Evolutionary conservation across 441 rosid species (phyloP), one percentile per base, ranked within the genome.

Genomic region (Populus hybrid): DNA sequence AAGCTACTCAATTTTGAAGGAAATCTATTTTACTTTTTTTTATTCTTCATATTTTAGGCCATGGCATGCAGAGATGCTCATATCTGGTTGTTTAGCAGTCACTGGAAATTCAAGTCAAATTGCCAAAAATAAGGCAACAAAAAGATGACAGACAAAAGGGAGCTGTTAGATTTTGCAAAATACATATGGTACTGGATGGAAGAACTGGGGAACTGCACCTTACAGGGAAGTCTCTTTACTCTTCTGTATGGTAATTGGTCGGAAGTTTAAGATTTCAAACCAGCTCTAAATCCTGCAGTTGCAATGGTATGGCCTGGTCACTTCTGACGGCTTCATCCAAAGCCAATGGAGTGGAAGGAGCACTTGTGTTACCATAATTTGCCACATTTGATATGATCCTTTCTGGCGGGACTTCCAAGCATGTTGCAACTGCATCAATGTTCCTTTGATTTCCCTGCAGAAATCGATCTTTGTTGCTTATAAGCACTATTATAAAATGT

Each of bases 401-500:
- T 77, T 92, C 98, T 53, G 86, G 83, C 32, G 99, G 98, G 69
- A 95, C 82, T 42, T 88, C 82, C 59, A 95, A 85, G 26, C 93
- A 90, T 69, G 92, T 86, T 34, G 97, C 95, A 77, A 93, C 98
- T 26, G 95, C 88, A 81, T 91, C 99, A 34, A 95, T 84, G 84
- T 93, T 95, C 90, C 97, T 91, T 84, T 92, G 96, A 82, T 95
- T 95, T 30, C 98, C 98, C 99, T 95, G 90, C 90, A 87, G 72
- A 79, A 71, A 30, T 73, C 24, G 66, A 75, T 50, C 69, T 64
- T 26, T 32, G 64, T 66, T 12, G 18, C 50, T 42, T 42, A 42
- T 11, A 42, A n/a, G 12, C 18, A 20, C n/a, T 64, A 7, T n/a
- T 64, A 64, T 64, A 26, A 64, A n/a, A 38, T 38, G 3, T 38